Percentiles rank a stretch among this genome's conserved stretches.
Conservation (phyloP, 2,329 filamentous ascomycete species). For the Penicillium expansum region DNA sequence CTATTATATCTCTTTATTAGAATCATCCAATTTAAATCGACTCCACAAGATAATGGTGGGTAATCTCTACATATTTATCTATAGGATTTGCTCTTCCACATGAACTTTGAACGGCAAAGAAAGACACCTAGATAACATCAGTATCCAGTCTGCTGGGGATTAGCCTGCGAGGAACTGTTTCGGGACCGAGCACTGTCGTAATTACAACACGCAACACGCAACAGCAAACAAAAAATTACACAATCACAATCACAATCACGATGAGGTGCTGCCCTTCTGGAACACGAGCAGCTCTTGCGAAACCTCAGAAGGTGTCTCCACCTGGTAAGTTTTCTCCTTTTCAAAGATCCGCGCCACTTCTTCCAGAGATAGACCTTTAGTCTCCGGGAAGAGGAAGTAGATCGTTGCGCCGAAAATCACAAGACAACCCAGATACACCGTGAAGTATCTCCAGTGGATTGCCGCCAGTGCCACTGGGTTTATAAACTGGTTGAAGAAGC, state of each 20-base stretch:
- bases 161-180: conserved; percentile 3
- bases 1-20: background rate
- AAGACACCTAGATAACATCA: conserved; percentile 5
- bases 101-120: background rate
- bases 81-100: conserved; percentile 4
- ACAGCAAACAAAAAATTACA: background rate
- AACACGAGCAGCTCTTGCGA: conserved; percentile 14
- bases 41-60: conserved; percentile 1
- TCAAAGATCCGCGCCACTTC: conserved; percentile 17
- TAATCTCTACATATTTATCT: conserved; percentile 8
- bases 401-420: conserved; percentile 30
- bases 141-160: background rate
- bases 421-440: conserved; percentile 40
- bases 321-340: conserved; percentile 5
- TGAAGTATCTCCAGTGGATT: conserved; percentile 44
- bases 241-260: conserved; percentile 5
- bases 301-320: conserved; percentile 6
- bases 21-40: background rate
- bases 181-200: conserved; percentile 9
- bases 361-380: conserved; percentile 18
- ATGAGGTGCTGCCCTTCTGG: conserved; percentile 5
- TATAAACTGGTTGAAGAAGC: conserved; percentile 41
- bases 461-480: conserved; percentile 42
- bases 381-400: conserved; percentile 38
- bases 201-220: conserved; percentile 11